Evolutionary conservation across 2,329 filamentous ascomycete species (phyloP).

Genomic region (Penicillium sp.): DNA sequence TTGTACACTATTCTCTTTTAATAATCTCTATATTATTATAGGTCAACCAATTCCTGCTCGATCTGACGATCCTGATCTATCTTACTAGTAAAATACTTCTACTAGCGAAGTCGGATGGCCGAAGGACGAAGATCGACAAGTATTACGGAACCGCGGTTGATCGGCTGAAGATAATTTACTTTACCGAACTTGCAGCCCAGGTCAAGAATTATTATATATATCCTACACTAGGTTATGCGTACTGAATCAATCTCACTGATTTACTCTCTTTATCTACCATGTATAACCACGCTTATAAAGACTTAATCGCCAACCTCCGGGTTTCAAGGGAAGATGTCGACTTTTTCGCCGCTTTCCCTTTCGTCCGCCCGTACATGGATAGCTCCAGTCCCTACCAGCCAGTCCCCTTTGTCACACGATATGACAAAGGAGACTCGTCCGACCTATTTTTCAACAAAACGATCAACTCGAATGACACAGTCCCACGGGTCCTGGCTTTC

Average conservation of each 20-base stretch:
- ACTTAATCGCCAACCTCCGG: not conserved
- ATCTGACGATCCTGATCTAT: no score
- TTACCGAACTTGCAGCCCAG: not conserved
- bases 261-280: not conserved
- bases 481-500: conserved; percentile 20
- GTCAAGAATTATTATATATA: not conserved
- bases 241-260: not conserved
- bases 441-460: conserved; percentile 22
- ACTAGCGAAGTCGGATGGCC: no score
- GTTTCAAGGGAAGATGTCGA: conserved; percentile 4
- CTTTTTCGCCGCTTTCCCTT: conserved; percentile 7
- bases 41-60: no score
- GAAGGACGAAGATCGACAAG: no score
- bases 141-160: not conserved
- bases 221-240: not conserved
- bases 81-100: no score
- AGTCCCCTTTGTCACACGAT: conserved; percentile 17
- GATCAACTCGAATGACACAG: conserved; percentile 22
- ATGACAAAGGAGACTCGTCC: conserved; percentile 13
- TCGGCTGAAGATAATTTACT: not conserved
- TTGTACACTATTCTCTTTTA: no score
- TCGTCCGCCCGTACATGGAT: conserved; percentile 5
- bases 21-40: no score
- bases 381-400: conserved; percentile 2
- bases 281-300: not conserved